Evolutionary conservation across 202 grass and related monocot species (phyloP), one percentile per base, ranked within the genome.

Genomic region (Brachypodium distachyon): DNA sequence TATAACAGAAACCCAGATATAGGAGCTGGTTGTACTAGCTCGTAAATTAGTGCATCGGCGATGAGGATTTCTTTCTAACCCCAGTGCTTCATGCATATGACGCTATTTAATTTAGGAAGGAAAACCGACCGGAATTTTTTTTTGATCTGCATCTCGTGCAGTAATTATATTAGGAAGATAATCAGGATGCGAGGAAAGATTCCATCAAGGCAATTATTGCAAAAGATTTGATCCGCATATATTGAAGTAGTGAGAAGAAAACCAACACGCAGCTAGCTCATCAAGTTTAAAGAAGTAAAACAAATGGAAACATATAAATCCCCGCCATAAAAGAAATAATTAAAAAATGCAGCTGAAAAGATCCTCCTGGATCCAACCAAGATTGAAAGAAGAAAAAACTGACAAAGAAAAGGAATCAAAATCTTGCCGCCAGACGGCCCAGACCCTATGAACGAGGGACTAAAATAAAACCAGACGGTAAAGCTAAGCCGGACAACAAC

Each of bases 1-100:
- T 23, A 57, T 64, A 77, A 59, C 39, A 55, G 73, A 82, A 77
- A 17, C 53, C 12, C 36, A n/a, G n/a, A 67, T 79, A 82, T 66
- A 77, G 73, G 17, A 56, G 71, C 64, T 6, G 9, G n/a, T 25
- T 12, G 52, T 58, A 59, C 77, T 26, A 40, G 3, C 16, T 14
- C 9, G 7, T 5, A 10, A 14, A 12, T 38, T 57, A 29, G 26
- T 32, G 54, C 61, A n/a, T n/a, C n/a, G 49, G 49, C 49, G 22
- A 51, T n/a, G n/a, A n/a, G n/a, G n/a, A n/a, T n/a, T n/a, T n/a
- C n/a, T n/a, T n/a, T n/a, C n/a, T n/a, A n/a, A n/a, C n/a, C n/a
- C n/a, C n/a, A n/a, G n/a, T n/a, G n/a, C n/a, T n/a, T n/a, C n/a
- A n/a, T n/a, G n/a, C n/a, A n/a, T n/a, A n/a, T n/a, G n/a, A n/a